Evolutionary conservation across 2,329 filamentous ascomycete genomes (phyloP).

Genomic region (Curvularia verruculosa): DNA sequence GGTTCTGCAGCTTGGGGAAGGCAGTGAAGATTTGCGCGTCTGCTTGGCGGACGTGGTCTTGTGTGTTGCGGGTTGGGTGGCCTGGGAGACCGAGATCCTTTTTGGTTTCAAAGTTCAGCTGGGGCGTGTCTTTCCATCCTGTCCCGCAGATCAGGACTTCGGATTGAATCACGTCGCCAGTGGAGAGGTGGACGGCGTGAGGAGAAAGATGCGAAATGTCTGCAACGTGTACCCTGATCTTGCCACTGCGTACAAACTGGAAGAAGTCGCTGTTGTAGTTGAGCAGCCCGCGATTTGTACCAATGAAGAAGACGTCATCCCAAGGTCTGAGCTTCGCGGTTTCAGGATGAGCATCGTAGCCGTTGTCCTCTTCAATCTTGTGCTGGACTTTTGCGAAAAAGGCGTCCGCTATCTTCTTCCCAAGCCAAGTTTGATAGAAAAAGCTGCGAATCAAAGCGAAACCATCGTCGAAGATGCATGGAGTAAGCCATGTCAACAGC

Average conservation of each 20-base stretch:
- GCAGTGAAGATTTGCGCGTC: not conserved
- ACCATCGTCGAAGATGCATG: slow-evolving; percentile 76
- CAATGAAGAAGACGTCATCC: slow-evolving; percentile 58
- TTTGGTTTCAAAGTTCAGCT: slow-evolving; percentile 56
- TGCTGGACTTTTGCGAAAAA: slow-evolving; percentile 63
- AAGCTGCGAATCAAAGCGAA: slow-evolving; percentile 61
- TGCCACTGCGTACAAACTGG: slow-evolving; percentile 59
- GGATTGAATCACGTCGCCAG: slow-evolving; percentile 52
- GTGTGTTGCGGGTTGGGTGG: slow-evolving; percentile 48
- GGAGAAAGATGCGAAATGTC: slow-evolving; percentile 59
- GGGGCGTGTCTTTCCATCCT: slow-evolving; percentile 63
- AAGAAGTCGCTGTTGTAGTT: slow-evolving; percentile 66
- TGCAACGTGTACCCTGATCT: slow-evolving; percentile 61
- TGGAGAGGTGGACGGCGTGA: slow-evolving; percentile 57
- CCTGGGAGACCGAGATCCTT: slow-evolving; percentile 37
- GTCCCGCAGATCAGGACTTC: slow-evolving; percentile 63
- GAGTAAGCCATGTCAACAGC: slow-evolving; percentile 74
- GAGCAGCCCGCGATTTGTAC: slow-evolving; percentile 62
- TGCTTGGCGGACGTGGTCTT: slow-evolving; percentile 56
- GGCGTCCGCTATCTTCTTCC: slow-evolving; percentile 60
- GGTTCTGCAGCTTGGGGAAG: slow-evolving; percentile 61
- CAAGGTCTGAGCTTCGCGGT: slow-evolving; percentile 52
- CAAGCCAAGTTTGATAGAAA: slow-evolving; percentile 62
- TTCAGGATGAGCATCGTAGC: slow-evolving; percentile 53
- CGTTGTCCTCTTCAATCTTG: slow-evolving; percentile 57